These are phyloP conservation scores for Coccinonectria pachysandricola DNA, from an alignment of 2,329 filamentous ascomycete genomes.

Conservation along the genomic window DNA sequence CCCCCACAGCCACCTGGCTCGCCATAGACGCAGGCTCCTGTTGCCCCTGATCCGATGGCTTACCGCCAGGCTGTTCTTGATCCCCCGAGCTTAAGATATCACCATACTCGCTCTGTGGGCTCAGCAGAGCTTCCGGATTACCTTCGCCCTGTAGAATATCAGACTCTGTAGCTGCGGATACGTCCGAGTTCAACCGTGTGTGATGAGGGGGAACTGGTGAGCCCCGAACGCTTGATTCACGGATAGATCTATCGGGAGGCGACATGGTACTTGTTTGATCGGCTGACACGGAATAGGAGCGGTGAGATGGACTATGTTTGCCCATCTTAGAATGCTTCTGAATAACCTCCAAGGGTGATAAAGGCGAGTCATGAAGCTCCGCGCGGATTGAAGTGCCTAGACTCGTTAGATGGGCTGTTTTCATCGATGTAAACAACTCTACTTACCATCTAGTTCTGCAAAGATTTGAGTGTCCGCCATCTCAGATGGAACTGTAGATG, in stretches of 20 bases:
- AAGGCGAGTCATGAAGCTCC: slow-evolving; percentile 36
- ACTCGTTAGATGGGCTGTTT: slow-evolving; percentile 1
- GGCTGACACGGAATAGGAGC: slow-evolving; percentile 12
- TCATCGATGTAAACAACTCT: background rate
- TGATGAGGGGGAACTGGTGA: slow-evolving; percentile 6
- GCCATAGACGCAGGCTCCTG: slow-evolving; percentile 6
- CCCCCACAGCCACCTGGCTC: slow-evolving; percentile 2
- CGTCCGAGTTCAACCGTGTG: slow-evolving; percentile 11
- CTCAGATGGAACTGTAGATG: slow-evolving; percentile 24
- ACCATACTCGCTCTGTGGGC: slow-evolving; percentile 8
- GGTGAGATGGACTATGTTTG: slow-evolving; percentile 12
- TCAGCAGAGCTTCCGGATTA: slow-evolving; percentile 10
- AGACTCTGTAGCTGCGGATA: slow-evolving; percentile 13
- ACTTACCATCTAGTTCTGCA: slow-evolving; percentile 38
- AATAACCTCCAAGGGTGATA: slow-evolving; percentile 30
- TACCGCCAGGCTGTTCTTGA: no score
- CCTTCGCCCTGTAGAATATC: slow-evolving; percentile 10
- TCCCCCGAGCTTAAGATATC: slow-evolving; percentile 4
- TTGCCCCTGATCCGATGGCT: no score
- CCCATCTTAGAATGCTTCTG: slow-evolving; percentile 22
- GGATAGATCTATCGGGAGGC: slow-evolving; percentile 11
- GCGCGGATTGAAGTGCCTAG: slow-evolving; percentile 32
- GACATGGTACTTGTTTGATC: slow-evolving; percentile 21
- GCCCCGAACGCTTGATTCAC: slow-evolving; percentile 1
- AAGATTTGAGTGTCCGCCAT: slow-evolving; percentile 33